phyloP scores from a whole-genome alignment of 2,329 filamentous ascomycete species.

The Colletotrichum australisinense region DNA sequence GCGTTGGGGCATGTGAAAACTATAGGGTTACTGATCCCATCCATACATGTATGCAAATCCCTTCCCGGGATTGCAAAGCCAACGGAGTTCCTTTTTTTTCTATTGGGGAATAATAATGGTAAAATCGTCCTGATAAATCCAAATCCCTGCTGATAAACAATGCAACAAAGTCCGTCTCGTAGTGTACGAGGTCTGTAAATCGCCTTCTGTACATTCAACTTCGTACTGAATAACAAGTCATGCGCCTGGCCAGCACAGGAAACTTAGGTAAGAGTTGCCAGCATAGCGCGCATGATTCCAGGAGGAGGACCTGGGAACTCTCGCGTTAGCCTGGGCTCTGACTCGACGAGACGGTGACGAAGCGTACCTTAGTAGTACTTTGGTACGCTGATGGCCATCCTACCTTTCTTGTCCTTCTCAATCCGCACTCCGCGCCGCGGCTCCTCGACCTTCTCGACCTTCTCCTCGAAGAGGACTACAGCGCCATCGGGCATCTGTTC shows the following conservation, averaged over 20 bases:
- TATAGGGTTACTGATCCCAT: neutral
- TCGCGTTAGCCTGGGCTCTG: constrained; percentile 38
- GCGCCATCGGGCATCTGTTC: constrained; percentile 70
- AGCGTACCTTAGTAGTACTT: constrained; percentile 72
- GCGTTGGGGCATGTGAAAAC: neutral
- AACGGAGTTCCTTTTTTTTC: constrained; percentile 23
- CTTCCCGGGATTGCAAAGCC: neutral
- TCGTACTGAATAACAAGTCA: neutral
- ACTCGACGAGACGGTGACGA: constrained; percentile 31
- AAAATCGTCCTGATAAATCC: constrained; percentile 3
- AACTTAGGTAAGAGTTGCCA: constrained; percentile 74
- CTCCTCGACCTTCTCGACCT: constrained; percentile 66
- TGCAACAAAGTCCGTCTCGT: constrained; percentile 13
- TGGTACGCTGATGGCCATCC: constrained; percentile 86
- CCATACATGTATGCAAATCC: neutral
- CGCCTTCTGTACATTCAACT: constrained; percentile 20
- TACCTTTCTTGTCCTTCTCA: constrained; percentile 95
- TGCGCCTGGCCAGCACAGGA: neutral
- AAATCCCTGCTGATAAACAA: neutral
- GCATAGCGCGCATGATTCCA: constrained; percentile 74
- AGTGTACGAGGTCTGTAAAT: constrained; percentile 3
- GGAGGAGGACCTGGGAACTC: constrained; percentile 69
- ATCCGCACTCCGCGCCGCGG: constrained; percentile 72
- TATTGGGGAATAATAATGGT: constrained; percentile 28
- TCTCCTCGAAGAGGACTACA: constrained; percentile 72